Conservation (phyloP, 1,139 yeast genomes). For the Suzukiozyma palmioleophila region DNA sequence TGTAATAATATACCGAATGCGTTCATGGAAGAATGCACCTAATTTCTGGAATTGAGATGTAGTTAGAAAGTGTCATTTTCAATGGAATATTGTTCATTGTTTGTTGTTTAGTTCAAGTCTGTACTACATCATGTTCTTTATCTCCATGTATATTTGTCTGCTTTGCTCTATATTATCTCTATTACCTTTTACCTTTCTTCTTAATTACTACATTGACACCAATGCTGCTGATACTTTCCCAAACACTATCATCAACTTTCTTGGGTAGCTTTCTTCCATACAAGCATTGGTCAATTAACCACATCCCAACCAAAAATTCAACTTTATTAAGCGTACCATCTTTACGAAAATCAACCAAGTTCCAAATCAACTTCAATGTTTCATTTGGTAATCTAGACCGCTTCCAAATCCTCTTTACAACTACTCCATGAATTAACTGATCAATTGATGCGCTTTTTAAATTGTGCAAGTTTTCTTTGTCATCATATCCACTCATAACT, state of each 20-base stretch:
- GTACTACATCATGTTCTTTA: no score
- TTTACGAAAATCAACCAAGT: conserved; percentile 66
- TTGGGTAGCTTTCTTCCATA: conserved; percentile 88
- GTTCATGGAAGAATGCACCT: no score
- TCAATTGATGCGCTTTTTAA: conserved; percentile 26
- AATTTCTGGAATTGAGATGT: no score
- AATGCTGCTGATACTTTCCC: conserved; percentile 60
- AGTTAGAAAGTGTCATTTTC: no score
- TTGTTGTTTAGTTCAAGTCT: no score
- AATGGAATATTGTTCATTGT: no score
- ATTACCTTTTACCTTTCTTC: conserved; percentile 24
- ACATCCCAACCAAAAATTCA: conserved; percentile 89
- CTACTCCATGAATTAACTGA: conserved; percentile 56
- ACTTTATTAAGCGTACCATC: conserved; percentile 78
- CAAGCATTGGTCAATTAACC: conserved; percentile 94
- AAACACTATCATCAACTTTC: conserved; percentile 50
- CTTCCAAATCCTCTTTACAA: conserved; percentile 76
- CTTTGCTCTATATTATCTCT: no score
- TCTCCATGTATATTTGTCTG: no score
- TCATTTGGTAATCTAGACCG: conserved; percentile 69
- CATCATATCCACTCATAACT: conserved; percentile 15
- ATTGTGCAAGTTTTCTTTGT: conserved; percentile 28
- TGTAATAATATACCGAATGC: no score
- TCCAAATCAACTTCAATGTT: conserved; percentile 67
- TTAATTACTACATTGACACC: conserved; percentile 39